Evolutionary conservation across 495 filamentous ascomycete genomes (phyloP).

Genomic region (Penicillium fimorum): DNA sequence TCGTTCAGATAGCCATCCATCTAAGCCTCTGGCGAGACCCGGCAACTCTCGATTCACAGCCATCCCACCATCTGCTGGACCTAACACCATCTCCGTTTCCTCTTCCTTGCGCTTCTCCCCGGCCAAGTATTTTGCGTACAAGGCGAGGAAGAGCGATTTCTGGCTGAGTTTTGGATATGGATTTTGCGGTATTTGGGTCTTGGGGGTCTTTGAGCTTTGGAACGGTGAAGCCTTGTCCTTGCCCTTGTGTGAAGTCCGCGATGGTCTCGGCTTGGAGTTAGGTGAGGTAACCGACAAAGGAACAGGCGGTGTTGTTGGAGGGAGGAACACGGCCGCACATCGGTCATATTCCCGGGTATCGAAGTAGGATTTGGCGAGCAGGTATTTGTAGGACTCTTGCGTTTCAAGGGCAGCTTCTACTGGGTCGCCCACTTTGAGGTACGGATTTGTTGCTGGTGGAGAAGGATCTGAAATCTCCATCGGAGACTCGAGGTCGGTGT

Average conservation of each 20-base stretch:
- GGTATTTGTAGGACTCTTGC: conserved; percentile 74
- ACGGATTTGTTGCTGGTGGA: conserved; percentile 39
- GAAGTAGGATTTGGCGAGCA: conserved; percentile 92
- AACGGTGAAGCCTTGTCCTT: conserved; percentile 52
- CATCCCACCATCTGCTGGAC: conserved; percentile 80
- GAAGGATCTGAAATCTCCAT: conserved; percentile 50
- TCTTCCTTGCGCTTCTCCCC: conserved; percentile 97
- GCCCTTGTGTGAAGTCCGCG: conserved; percentile 47
- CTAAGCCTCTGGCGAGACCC: conserved; percentile 68
- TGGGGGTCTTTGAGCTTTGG: conserved; percentile 28
- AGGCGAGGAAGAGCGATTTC: conserved; percentile 84
- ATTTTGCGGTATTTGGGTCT: conserved; percentile 31
- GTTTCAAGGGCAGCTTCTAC: conserved; percentile 76
- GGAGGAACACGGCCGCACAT: conserved; percentile 86
- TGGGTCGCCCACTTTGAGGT: conserved; percentile 52
- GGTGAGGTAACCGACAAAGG: conserved; percentile 51
- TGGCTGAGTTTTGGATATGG: conserved; percentile 67
- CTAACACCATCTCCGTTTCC: conserved; percentile 95
- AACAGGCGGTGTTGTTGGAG: conserved; percentile 64
- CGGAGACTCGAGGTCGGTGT: conserved; percentile 58
- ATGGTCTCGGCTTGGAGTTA: conserved; percentile 39
- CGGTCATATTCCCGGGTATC: conserved; percentile 95
- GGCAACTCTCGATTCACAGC: conserved; percentile 81
- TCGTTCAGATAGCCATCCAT: conserved; percentile 71
- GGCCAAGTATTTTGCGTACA: conserved; percentile 89